Evolutionary conservation across 2,329 filamentous ascomycete genomes (phyloP), one percentile per base, ranked within the genome.

Genomic region (Apiospora hydei): DNA sequence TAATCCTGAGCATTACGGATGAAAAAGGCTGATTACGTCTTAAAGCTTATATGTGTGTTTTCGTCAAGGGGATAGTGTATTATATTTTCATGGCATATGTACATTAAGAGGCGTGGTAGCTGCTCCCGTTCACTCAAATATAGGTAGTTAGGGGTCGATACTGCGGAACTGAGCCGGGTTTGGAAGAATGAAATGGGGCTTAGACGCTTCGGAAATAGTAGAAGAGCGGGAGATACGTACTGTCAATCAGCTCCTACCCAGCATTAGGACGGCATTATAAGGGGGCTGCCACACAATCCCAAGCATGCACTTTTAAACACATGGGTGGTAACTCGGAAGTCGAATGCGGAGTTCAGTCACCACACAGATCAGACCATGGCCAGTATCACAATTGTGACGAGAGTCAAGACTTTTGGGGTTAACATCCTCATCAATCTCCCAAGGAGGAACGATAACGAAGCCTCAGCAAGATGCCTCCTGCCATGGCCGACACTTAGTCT

Each of bases 1-100:
- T 21, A 26, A 53, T 72, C 53, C 57, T 64, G 44, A 30, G 38
- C 30, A 30, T 72, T 46, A 21, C 68, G 16, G 26, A 41, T 10
- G 68, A 57, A 2, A 30, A 67, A 67, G 38, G 3, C 30, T 67
- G 43, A 71, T 71, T 41, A 47, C 4, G 14, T 71, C 66, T 14
- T 69, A 16, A 69, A 14, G 6, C 3, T 24, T 46, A 2, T 34
- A 24, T 47, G 38, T 49, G 18, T 4, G n/a, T 4, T 26, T 16
- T 18, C 6, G 18, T 24, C 0, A 8, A 11, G 16, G 26, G 26
- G 26, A 61, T 10, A 34, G 53, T 14, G 26, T 6, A 4, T 61
- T 4, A 30, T 8, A 21, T 61, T 11, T 6, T 3, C 34, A 38
- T 61, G 10, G 16, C 21, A 8, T 3, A 10, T 61, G 53, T 21